Base-by-base conservation (phyloP, 805 yeast species). In the Tetrapisispora taiwanensis region DNA sequence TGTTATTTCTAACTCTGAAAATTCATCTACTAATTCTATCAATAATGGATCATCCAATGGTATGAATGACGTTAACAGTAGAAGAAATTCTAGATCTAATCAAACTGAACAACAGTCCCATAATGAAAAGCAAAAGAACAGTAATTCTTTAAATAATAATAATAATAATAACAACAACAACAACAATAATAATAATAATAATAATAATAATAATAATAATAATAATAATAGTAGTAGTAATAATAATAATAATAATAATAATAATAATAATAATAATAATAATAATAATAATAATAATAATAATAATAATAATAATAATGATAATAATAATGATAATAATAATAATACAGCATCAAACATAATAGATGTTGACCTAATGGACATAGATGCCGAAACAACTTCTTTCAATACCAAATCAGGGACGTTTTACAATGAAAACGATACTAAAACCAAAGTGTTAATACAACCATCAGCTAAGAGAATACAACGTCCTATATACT, bases 401-500 rank as follows among this genome's bases (percentile, higher is more conserved):
- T 26, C 15, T 28, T 27, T 17, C 13, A 17, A 7, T 13, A 12
- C 40, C 9, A 37, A 37, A 24, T 9, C 26, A n/a, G 35, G 28
- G 2, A 19, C 26, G 7, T 19, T n/a, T 30, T 39, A 32, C 17
- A 35, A 30, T 19, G 22, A 19, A 7, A 22, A n/a, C 14, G 31
- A 30, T 4, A 12, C 8, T 15, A 30, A 20, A 19, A 12, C 24
- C 7, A 20, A 14, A 17, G n/a, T 7, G n/a, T 6, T 4, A 8
- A 4, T 17, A 26, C 17, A 22, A 3, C 40, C 12, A 18, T 17
- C 32, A 4, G 10, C 24, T n/a, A 36, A 43, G 18, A 52, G 48
- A 24, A 46, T 46, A 15, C 40, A 41, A n/a, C 22, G 45, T 12
- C 49, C 55, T 20, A 53, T 63, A 17, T 70, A 79, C 37, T 85